Conservation (phyloP, 805 yeast species). For the Metschnikowia santaceciliae region DNA sequence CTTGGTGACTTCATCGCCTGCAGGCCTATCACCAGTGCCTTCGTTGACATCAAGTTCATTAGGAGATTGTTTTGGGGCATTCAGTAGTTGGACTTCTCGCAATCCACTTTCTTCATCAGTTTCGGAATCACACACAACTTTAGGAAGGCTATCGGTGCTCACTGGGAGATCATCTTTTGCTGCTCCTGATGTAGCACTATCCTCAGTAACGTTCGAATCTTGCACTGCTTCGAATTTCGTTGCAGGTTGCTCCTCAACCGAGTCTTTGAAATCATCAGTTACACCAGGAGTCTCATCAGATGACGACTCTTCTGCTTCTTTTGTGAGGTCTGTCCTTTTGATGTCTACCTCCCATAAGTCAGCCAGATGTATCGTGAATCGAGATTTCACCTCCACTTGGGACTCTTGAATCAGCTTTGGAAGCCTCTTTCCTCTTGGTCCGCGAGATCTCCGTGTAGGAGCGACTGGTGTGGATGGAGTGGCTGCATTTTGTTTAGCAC, state of each 20-base stretch:
- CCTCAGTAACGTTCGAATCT: no score
- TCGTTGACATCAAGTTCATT: background rate
- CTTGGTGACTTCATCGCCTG: background rate
- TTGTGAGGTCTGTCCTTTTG: background rate
- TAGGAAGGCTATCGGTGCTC: background rate
- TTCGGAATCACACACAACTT: background rate
- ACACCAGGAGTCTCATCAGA: background rate
- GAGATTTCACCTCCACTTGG: conserved; percentile 30
- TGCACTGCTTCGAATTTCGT: background rate
- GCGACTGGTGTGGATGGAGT: background rate
- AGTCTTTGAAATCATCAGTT: background rate
- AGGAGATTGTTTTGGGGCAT: background rate
- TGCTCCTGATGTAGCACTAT: background rate
- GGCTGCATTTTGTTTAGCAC: background rate
- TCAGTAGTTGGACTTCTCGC: background rate
- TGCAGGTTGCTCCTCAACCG: background rate
- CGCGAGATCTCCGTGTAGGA: conserved; percentile 50
- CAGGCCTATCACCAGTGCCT: background rate
- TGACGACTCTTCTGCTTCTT: background rate
- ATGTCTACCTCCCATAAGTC: conserved; percentile 36
- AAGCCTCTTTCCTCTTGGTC: conserved; percentile 69
- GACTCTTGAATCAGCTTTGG: conserved; percentile 54
- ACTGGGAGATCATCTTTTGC: background rate
- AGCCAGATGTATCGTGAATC: conserved; percentile 29
- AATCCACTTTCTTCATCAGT: background rate